Percentiles rank a stretch among this genome's conserved stretches.
Conservation (phyloP, 2,329 filamentous ascomycete genomes). For the Fusarium albosuccineum region DNA sequence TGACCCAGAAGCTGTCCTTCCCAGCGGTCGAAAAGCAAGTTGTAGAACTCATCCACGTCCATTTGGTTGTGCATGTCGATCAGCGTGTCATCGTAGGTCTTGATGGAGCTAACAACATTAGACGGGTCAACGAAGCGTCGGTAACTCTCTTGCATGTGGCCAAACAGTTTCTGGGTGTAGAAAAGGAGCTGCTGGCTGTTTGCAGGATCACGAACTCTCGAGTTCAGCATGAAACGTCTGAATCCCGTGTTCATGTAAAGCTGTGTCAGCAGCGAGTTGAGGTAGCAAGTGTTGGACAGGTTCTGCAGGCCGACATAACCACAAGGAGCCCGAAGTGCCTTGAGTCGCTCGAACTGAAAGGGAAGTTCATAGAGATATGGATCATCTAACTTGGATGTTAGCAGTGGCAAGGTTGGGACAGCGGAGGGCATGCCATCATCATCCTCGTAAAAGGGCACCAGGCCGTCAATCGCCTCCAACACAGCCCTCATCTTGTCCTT, state of each 20-base stretch:
- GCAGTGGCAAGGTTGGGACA: slow-evolving; percentile 4
- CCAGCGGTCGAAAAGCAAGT: slow-evolving; percentile 90
- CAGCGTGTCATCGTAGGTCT: slow-evolving; percentile 82
- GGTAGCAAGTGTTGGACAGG: slow-evolving; percentile 94
- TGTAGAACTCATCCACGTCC: slow-evolving; percentile 99
- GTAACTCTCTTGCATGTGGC: slow-evolving; percentile 85
- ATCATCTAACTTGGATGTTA: slow-evolving; percentile 49
- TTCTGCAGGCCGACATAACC: slow-evolving; percentile 94
- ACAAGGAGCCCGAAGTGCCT: slow-evolving; percentile 78
- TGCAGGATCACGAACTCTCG: slow-evolving; percentile 67
- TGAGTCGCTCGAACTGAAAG: slow-evolving; percentile 73
- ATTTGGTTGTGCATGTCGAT: slow-evolving; percentile 94
- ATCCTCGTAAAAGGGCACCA: slow-evolving; percentile 54
- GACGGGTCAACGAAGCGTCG: slow-evolving; percentile 80
- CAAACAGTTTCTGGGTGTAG: slow-evolving; percentile 86
- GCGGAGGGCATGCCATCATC: slow-evolving; percentile 54
- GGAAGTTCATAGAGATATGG: slow-evolving; percentile 73
- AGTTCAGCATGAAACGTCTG: slow-evolving; percentile 82
- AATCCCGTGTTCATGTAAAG: slow-evolving; percentile 96
- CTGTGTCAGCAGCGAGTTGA: slow-evolving; percentile 94
- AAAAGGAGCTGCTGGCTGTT: slow-evolving; percentile 76
- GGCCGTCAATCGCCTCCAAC: slow-evolving; percentile 56
- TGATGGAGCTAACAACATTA: slow-evolving; percentile 79
- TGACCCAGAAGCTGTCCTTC: slow-evolving; percentile 80
- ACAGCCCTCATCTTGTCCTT: slow-evolving; percentile 62